Conservation (phyloP, 2,329 filamentous ascomycete genomes). For the Aspergillaceae sp. region DNA sequence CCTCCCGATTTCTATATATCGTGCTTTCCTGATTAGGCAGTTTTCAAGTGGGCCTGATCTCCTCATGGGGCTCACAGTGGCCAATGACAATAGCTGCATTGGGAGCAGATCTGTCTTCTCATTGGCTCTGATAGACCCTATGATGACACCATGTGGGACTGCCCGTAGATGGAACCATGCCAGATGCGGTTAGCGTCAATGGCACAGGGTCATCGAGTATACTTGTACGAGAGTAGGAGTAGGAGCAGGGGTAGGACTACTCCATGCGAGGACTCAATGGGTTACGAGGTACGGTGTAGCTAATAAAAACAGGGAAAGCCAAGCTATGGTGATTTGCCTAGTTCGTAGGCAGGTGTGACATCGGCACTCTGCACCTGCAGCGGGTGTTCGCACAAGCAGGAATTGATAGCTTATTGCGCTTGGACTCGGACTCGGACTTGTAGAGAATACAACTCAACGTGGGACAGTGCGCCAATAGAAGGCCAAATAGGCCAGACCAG, state of each 20-base stretch:
- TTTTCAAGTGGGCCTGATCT: background rate
- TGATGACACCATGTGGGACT: background rate
- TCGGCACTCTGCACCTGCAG: background rate
- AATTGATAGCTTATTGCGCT: background rate
- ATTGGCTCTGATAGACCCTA: background rate
- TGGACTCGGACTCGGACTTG: background rate
- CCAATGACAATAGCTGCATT: background rate
- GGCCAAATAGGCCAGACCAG: too few species aligned
- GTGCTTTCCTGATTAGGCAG: background rate
- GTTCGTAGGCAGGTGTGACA: too few species aligned
- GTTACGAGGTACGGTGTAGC: too few species aligned
- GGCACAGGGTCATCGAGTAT: too few species aligned
- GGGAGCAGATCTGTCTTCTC: background rate
- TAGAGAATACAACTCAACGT: background rate
- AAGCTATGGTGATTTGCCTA: too few species aligned
- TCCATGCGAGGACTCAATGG: too few species aligned
- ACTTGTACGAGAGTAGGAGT: too few species aligned
- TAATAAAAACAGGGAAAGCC: too few species aligned
- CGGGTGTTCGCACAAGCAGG: background rate
- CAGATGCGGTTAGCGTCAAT: too few species aligned
- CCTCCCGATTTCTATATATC: slow-evolving; percentile 12
- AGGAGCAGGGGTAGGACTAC: too few species aligned
- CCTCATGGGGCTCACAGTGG: background rate
- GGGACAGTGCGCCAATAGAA: background rate
- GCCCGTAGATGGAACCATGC: too few species aligned